A percentile compares a stretch with the other conserved stretches of the same genome.
phyloP scores from a whole-genome alignment of 768 basidiomycete species.

The Chalciporus pseudorubinellus region DNA sequence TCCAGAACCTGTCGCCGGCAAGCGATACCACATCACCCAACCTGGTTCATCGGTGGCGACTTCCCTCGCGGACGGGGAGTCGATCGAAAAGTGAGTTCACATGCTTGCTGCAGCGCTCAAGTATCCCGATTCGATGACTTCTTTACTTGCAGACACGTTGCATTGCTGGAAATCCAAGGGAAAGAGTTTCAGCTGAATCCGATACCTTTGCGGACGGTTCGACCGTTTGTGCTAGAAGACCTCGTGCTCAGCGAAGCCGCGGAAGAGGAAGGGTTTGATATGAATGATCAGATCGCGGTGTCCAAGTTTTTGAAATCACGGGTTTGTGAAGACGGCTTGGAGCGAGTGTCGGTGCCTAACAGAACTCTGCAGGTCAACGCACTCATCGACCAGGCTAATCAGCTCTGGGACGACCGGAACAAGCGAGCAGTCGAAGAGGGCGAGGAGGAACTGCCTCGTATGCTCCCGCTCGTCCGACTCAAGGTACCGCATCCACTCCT shows the following conservation, averaged over 20 bases:
- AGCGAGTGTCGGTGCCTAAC: background rate
- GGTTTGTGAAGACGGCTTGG: constrained; percentile 39
- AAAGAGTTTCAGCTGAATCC: constrained; percentile 86
- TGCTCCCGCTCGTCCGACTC: constrained; percentile 86
- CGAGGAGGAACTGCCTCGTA: constrained; percentile 57
- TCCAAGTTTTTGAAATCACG: constrained; percentile 74
- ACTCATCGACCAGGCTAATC: constrained; percentile 69
- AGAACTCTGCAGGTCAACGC: background rate
- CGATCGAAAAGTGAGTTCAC: constrained; percentile 73
- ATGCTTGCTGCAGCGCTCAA: background rate
- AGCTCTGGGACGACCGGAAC: constrained; percentile 76
- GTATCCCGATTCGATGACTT: background rate
- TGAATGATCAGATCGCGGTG: constrained; percentile 80
- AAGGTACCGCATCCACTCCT: constrained; percentile 48
- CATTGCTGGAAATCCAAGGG: constrained; percentile 81
- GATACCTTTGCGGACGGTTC: constrained; percentile 84
- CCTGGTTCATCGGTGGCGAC: constrained; percentile 96
- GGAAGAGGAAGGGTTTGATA: constrained; percentile 71
- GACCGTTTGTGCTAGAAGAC: constrained; percentile 91
- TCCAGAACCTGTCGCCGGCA: constrained; percentile 89
- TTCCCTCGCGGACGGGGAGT: constrained; percentile 89
- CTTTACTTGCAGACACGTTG: constrained; percentile 69
- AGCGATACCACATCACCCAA: constrained; percentile 88
- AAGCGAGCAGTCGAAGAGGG: constrained; percentile 54
- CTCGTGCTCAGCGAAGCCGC: constrained; percentile 72